Evolutionary conservation across 768 basidiomycete species (phyloP), one percentile per base, ranked within the genome.

Genomic region (Neoboletus magnificus): DNA sequence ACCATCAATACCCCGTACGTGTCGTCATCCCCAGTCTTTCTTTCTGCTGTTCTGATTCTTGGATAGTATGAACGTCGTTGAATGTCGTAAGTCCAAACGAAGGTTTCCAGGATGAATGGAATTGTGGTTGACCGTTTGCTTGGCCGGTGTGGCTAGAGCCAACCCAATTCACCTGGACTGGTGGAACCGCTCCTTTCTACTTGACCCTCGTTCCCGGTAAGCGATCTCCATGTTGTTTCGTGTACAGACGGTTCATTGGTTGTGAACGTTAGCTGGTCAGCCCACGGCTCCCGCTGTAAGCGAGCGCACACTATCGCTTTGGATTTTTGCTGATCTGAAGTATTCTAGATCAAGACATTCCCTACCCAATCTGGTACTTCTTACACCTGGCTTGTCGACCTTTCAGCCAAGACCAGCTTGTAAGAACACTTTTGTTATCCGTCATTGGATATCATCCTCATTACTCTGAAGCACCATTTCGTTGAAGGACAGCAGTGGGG

Each of bases 1-100:
- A 82, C 77, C n/a, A 73, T 90, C 65, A 82, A 89, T 69, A 86
- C 86, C 2, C 83, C 86, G 87, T 89, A 65, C 59, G 86, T 79
- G 39, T 57, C 49, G 18, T 54, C 16, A 4, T 39, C 11, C 23
- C 18, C 5, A 20, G 9, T 29, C 5, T 11, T 64, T 64, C 5
- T 27, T 27, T 27, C 27, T 27, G 15, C 2, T n/a, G 3, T 52
- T 12, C 41, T 59, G 30, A 61, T 27, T 1, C 23, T 8, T 18
- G 35, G 23, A 10, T 27, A 83, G 83, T 29, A 3, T 64, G 23
- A 69, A 51, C 48, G 70, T 77, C 15, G 77, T 79, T 1, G 63
- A 74, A 56, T 89, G 87, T 61, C 68, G 86, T 85, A 58, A 53
- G 83, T 66, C 10, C 1, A 15, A 32, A 33, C 16, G 20, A 4